Base-by-base conservation (phyloP, 164 flowering plant genomes). In the Santalum album region DNA sequence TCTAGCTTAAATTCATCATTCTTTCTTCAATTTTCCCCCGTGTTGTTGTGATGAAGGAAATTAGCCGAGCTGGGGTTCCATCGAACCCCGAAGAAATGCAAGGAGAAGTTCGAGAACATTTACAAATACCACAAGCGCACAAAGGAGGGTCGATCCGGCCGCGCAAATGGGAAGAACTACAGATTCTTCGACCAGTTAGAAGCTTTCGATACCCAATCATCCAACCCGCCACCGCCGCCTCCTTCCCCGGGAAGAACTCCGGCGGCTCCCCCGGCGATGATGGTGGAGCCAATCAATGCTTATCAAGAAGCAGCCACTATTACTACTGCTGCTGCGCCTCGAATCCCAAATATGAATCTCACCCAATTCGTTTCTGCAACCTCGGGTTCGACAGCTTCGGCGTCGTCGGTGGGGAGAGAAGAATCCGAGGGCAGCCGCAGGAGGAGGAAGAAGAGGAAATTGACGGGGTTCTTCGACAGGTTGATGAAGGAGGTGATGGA, bases 71-170 rank as follows among this genome's bases (percentile, higher is more conserved):
- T 72, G 56, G 87, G 84, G 51, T 77, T 59, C 56, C 39, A 65
- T 51, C 39, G 84, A 53, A 75, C 61, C 36, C 76, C 74, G 17
- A 76, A 73, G 69, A 80, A 80, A 59, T 77, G 87, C 71, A 79
- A 72, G 57, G 87, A 78, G 74, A 81, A 81, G 60, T 81, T 78
- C 53, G 82, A 81, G 63, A 81, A 78, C 65, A 66, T 81, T 1
- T 72, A 61, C 55, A 81, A 81, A 60, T 78, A 81, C 38, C 71
- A 78, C 54, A 69, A 57, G 60, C 69, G 87, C 49, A 75, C 78
- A 29, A 77, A 73, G 65, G 73, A 66, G 20, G 73, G 76, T 15
- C 44, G 69, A 55, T 63, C 70, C 20, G 61, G 64, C 2, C 56
- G 63, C 40, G 57, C 60, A 11, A 67, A 67, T 20, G 69, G 76